A percentile compares a stretch with the other conserved stretches of the same genome.
phyloP scores from a whole-genome alignment of 2,329 filamentous ascomycete species.

The Claviceps digitariae region DNA sequence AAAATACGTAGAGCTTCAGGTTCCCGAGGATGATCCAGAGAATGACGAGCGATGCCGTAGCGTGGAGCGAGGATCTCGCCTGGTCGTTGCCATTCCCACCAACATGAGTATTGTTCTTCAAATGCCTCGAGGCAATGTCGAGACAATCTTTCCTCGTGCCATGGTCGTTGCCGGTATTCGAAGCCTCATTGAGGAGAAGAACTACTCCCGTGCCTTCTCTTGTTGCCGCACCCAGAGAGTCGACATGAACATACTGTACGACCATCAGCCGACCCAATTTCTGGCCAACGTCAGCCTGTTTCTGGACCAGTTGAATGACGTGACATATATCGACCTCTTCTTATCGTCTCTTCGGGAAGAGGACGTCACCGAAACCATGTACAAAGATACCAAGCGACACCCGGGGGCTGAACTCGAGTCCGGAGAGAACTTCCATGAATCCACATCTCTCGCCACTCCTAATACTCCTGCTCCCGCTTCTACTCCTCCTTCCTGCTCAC shows the following conservation, averaged over 20 bases:
- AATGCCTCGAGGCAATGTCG: conserved; percentile 90
- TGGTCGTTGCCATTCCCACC: conserved; percentile 82
- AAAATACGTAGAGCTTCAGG: conserved; percentile 49
- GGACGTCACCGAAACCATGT: conserved; percentile 87
- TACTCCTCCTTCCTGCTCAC: conserved; percentile 8
- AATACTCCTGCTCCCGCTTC: background rate
- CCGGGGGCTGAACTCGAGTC: conserved; percentile 11
- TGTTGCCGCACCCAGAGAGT: conserved; percentile 87
- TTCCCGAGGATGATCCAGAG: conserved; percentile 80
- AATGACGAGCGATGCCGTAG: conserved; percentile 83
- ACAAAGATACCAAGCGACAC: conserved; percentile 61
- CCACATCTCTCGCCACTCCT: conserved; percentile 7
- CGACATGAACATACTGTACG: conserved; percentile 94
- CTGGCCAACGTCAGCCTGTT: conserved; percentile 63
- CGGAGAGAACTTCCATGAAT: background rate
- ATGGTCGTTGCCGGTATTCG: conserved; percentile 87
- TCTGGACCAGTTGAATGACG: conserved; percentile 69
- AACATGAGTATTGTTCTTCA: conserved; percentile 78
- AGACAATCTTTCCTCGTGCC: conserved; percentile 86
- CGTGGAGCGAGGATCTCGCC: conserved; percentile 75
- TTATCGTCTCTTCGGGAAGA: conserved; percentile 82
- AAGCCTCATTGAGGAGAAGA: conserved; percentile 60
- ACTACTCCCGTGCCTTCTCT: conserved; percentile 74
- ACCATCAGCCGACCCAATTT: conserved; percentile 82
- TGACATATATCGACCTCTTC: conserved; percentile 79